Base-by-base conservation (phyloP, 441 rosid species). In the Populus hybrid region DNA sequence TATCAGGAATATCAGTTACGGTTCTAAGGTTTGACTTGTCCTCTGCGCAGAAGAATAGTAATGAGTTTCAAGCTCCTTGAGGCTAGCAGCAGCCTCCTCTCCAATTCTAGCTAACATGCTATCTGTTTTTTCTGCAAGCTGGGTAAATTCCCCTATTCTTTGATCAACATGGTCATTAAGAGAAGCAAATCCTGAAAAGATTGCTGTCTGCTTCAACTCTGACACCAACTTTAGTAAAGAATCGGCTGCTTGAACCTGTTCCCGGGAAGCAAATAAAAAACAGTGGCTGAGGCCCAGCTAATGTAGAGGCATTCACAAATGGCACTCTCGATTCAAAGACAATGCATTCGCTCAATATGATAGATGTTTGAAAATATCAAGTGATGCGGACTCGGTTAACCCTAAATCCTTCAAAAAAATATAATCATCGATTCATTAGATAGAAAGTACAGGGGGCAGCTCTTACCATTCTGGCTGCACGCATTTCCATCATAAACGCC, bases 401-500 rank as follows among this genome's bases (percentile, higher is more conserved):
- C 8, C 8, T 35, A 35, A 35, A 35, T 35, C 38, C 38, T 35
- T 35, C 38, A 35, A 35, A 35, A 35, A 35, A 35, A 35, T 35
- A 30, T 30, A 30, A 30, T 6, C 8, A 35, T 35, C 38, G 6
- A 35, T 35, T 30, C 32, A 50, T 5, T 14, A 16, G 57, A 50
- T 50, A 50, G 19, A 50, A 14, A 50, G 18, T 1, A 50, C 57
- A 50, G 2, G 7, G 19, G 57, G 0, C 10, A 18, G 57, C 34
- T 67, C 79, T 81, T 35, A 95, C 97, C 97, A 95, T 89, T 87
- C 97, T 86, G 10, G 98, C 87, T 28, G 98, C 97, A 18, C 97
- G 94, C 97, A 88, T 91, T 84, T 95, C 98, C 98, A 93, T 93
- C 98, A 90, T 92, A 85, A 90, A 88, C 40, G 96, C 89, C 85